Evolutionary conservation across 1,284 basidiomycete species (phyloP).

Genomic region (Takashimella koratensis): DNA sequence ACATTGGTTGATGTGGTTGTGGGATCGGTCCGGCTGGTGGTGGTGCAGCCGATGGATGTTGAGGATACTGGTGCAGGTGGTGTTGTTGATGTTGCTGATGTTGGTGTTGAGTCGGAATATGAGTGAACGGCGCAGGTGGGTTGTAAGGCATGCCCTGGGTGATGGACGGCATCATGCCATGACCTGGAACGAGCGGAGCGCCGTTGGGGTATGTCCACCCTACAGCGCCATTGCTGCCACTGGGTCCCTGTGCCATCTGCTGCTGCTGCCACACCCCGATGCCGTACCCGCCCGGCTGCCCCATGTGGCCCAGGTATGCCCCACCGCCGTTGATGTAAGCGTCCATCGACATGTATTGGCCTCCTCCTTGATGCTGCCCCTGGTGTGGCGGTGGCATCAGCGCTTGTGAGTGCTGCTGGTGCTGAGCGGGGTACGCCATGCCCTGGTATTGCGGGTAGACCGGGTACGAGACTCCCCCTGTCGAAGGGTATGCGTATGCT

Average conservation of each 20-base stretch:
- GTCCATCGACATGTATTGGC: conserved; percentile 7
- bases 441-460: conserved; percentile 6
- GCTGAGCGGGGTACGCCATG: conserved; percentile 1
- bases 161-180: conserved; percentile 35
- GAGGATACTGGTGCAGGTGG: conserved; percentile 12
- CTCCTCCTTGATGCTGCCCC: not conserved
- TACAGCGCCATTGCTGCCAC: conserved; percentile 10
- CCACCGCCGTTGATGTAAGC: not conserved
- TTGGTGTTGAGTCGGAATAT: conserved; percentile 7
- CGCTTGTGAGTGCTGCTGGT: not conserved
- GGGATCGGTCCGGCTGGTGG: conserved; percentile 4
- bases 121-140: conserved; percentile 1
- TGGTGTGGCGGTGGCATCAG: not conserved
- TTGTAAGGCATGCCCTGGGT: conserved; percentile 34
- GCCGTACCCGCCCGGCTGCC: not conserved
- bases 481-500: not conserved
- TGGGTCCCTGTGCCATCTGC: conserved; percentile 1
- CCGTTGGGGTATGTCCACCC: conserved; percentile 10
- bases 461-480: not conserved
- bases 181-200: not conserved
- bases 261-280: conserved; percentile 7
- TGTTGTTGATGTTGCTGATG: conserved; percentile 4
- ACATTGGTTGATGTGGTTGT: conserved; percentile 1
- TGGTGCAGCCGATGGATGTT: not conserved
- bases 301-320: not conserved